Evolutionary conservation across 768 basidiomycete genomes (phyloP).

Genomic region (Boletus sp.): DNA sequence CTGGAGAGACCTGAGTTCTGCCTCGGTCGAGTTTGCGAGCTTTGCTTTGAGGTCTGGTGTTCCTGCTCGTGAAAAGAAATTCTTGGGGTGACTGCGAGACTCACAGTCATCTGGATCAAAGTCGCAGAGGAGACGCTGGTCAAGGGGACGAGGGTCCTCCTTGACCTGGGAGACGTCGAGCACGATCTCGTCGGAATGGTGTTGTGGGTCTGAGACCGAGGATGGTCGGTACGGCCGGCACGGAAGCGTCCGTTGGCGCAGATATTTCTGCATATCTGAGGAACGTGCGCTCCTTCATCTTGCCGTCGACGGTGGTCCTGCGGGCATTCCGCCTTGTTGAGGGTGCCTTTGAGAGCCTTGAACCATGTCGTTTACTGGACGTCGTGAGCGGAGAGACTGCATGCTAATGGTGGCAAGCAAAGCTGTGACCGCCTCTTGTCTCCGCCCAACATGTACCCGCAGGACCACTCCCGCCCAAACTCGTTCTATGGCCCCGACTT

Average conservation of each 20-base stretch:
- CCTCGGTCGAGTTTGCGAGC: conserved; percentile 85
- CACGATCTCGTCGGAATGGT: conserved; percentile 48
- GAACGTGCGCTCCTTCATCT: conserved; percentile 95
- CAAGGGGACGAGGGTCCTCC: conserved; percentile 60
- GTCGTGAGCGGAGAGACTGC: conserved; percentile 55
- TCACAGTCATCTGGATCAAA: conserved; percentile 89
- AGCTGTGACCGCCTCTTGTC: conserved; percentile 18
- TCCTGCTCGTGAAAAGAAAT: not conserved
- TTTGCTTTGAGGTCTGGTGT: conserved; percentile 71
- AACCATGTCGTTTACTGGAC: conserved; percentile 34
- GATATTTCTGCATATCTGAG: conserved; percentile 89
- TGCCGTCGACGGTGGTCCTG: conserved; percentile 65
- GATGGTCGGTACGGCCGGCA: conserved; percentile 59
- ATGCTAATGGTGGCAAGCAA: conserved; percentile 28
- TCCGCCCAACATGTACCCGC: conserved; percentile 29
- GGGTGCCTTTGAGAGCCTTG: conserved; percentile 29
- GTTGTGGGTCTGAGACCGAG: conserved; percentile 36
- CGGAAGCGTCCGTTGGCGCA: conserved; percentile 51
- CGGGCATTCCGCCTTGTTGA: conserved; percentile 41
- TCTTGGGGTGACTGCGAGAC: conserved; percentile 27
- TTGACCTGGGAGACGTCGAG: conserved; percentile 34
- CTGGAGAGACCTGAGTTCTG: conserved; percentile 71
- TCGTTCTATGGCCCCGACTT: conserved; percentile 34
- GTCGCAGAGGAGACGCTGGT: conserved; percentile 63
- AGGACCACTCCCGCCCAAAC: conserved; percentile 34